Base-by-base conservation (phyloP, 1,284 basidiomycete genomes). In the Sporisorium sorghi region DNA sequence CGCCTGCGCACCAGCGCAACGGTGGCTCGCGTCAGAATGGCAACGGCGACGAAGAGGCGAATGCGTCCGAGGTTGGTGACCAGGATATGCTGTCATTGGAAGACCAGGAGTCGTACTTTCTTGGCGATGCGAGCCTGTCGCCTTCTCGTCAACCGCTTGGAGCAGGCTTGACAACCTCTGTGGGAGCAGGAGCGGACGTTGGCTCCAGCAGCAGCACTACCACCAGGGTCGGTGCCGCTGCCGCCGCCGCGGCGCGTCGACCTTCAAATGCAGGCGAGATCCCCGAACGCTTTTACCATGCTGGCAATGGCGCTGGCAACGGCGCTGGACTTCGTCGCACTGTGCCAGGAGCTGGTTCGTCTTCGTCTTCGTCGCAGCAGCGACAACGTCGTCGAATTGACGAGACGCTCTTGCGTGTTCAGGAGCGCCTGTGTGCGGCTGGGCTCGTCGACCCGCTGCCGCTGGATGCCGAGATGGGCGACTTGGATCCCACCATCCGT, bases 381-480 rank as follows among this genome's bases (percentile, higher is more conserved):
- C 69, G 56, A 15, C 60, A 47, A 8, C 55, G 60, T 6, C 56
- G 75, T 14, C 62, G 71, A 15, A 82, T 84, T 48, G 81, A 83
- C 30, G 69, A 74, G 19, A 35, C 46, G n/a, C 61, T 84, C 17
- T 54, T 73, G 15, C 66, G 62, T 1, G 69, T 79, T 19, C 83
- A 83, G 42, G 61, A 80, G 35, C 72, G 80, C 11, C 75, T 84
- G 0, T 63, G 62, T 26, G 66, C 64, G 2, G 82, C 82, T n/a
- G 77, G 77, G 2, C 65, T 84, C 1, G 82, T 81, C 9, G 75
- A 77, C 3, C 48, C 73, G 7, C 58, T 84, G 6, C 80, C 83
- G 1, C 39, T 79, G 14, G 73, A 80, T 32, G 80, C 82, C 23
- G 80, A 81, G 37, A 74, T 81, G 77, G 72, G 73, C 42, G 82